Base-by-base conservation (phyloP, 208 protist genomes). In the Angomonas deanei region DNA sequence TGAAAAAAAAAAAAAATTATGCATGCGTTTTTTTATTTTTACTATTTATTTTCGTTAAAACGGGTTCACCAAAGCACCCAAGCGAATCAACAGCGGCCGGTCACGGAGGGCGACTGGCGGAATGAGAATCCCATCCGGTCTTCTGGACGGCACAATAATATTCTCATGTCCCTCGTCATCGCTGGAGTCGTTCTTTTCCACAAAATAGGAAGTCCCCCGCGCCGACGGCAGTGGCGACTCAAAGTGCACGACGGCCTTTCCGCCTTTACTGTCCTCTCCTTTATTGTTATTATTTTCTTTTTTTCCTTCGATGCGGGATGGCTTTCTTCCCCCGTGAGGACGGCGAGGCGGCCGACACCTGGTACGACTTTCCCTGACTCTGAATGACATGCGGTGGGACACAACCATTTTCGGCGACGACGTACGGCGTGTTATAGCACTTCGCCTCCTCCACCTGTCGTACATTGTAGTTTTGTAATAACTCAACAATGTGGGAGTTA, bases 401-500 rank as follows among this genome's bases (percentile, higher is more conserved):
- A 17, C 27, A 23, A 33, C 49, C 8, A 21, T 8, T 17, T n/a
- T 17, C 1, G 31, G 10, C 47, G 11, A 49, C 48, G 57, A 56
- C 5, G 19, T n/a, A 19, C 24, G 57, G 33, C 10, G 30, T 32
- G 34, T 11, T 39, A 27, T 21, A 17, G n/a, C 36, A 6, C 21
- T 3, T 4, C 1, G 31, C n/a, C 32, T 56, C 50, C 23, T 28
- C 21, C 47, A 15, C n/a, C 47, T 53, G 47, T 11, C 19, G 10
- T n/a, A 68, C 58, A 52, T 73, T 61, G 68, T 88, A 91, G 73
- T 74, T 72, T 52, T 42, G 69, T n/a, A 94, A 60, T 50, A 91
- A 91, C 55, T 94, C 84, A 0, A 88, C 77, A 36, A 83, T 55
- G 63, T 85, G 78, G 57, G 82, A 92, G 63, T 70, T 70, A 21